These are phyloP conservation scores for Aspergillus sp. DNA, from an alignment of 2,329 filamentous ascomycete species.

Conservation along the genomic window DNA sequence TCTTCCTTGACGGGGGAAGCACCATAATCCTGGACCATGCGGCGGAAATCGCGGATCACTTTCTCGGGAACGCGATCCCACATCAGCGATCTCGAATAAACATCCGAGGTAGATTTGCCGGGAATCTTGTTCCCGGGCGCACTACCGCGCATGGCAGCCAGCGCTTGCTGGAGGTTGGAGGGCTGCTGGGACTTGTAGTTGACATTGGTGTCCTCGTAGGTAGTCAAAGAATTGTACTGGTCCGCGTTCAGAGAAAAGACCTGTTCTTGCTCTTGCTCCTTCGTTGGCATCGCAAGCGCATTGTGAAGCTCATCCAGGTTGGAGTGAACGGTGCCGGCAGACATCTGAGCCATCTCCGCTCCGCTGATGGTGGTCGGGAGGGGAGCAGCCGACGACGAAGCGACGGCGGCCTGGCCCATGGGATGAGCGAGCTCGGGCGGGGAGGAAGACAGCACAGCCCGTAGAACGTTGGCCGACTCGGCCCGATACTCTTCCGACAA, in stretches of 20 bases:
- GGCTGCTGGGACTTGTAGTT: conserved; percentile 41
- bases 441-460: conserved; percentile 45
- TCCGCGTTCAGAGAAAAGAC: conserved; percentile 81
- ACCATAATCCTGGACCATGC: conserved; percentile 78
- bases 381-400: conserved; percentile 22
- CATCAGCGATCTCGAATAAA: conserved; percentile 87
- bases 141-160: conserved; percentile 72
- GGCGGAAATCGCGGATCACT: conserved; percentile 87
- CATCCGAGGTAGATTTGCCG: conserved; percentile 67
- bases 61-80: conserved; percentile 93
- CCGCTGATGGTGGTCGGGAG: conserved; percentile 36
- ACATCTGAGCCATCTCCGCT: conserved; percentile 42
- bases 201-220: conserved; percentile 56
- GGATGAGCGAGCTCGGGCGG: conserved; percentile 53
- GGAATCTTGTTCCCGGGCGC: conserved; percentile 61
- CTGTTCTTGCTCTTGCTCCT: conserved; percentile 84
- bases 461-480: conserved; percentile 49
- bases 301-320: conserved; percentile 66
- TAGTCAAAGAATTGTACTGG: conserved; percentile 84
- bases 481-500: conserved; percentile 49
- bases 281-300: conserved; percentile 69
- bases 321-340: conserved; percentile 31
- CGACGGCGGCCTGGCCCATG: conserved; percentile 36
- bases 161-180: conserved; percentile 58
- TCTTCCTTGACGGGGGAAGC: conserved; percentile 35